Base-by-base conservation (phyloP, 805 yeast species). In the Metschnikowia noctiluminum region DNA sequence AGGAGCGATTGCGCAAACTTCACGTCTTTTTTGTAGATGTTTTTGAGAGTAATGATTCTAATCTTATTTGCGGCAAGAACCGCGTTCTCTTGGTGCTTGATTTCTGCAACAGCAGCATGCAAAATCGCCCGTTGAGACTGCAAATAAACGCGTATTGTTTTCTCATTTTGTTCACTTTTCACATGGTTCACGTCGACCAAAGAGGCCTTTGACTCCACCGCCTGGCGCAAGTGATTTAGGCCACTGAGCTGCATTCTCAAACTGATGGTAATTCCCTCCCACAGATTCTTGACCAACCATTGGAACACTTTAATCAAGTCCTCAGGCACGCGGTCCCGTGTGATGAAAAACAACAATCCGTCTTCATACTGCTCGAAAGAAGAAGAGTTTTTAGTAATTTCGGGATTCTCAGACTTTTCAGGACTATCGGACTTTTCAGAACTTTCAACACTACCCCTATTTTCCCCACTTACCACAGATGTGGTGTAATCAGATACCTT, bases 161-260 rank as follows among this genome's bases (percentile, higher is more conserved):
- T 41, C 15, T 41, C 45, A 36, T 61, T 57, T 3, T 16, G 16
- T 10, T 53, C 34, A n/a, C 38, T 31, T 16, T 46, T 26, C 26
- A 48, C 43, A 7, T 44, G 38, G 15, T 56, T 57, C 0, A 69
- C 68, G 10, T 69, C 59, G 28, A 77, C 62, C 2, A 71, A 59
- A 0, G 64, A 65, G 2, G 76, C 49, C 55, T 85, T 85, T n/a
- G 78, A 66, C 26, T 71, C 74, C 10, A 85, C 54, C 2, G 87
- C 80, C 10, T 68, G 58, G 26, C 76, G 64, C 35, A 85, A 59
- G 55, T 82, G 79, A 52, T 77, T 75, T 30, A 82, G 59, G 0
- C 90, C 91, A 42, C 84, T 85, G 11, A 86, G 63, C 43, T 74
- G 65, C 77, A 80, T 78, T 60, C 91, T 73, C 35, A 78, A 59